Evolutionary conservation across 306 rosid genomes (phyloP).

Genomic region (Prinsepia uniflora): DNA sequence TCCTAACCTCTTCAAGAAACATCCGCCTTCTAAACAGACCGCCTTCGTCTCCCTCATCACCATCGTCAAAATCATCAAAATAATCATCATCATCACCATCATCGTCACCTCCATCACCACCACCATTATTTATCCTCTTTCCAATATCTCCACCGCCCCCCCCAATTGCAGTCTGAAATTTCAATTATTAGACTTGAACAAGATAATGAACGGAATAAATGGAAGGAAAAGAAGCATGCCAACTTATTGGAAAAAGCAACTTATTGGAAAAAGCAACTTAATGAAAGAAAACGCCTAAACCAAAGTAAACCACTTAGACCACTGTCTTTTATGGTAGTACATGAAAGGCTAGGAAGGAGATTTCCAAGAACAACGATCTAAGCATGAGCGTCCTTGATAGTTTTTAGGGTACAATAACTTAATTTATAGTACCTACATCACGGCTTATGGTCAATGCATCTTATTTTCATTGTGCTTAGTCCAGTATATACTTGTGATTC

Average conservation of each 20-base stretch:
- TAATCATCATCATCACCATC: slow-evolving; percentile 93
- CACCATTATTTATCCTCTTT: slow-evolving; percentile 78
- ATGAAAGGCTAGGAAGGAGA: slow-evolving; percentile 1
- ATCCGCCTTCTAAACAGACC: slow-evolving; percentile 85
- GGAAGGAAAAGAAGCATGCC: neutral
- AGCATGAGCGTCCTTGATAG: neutral
- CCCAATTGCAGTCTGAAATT: slow-evolving; percentile 70
- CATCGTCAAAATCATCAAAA: slow-evolving; percentile 95
- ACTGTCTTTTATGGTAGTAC: neutral
- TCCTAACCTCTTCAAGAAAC: slow-evolving; percentile 81
- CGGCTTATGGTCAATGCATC: neutral
- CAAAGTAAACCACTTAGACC: neutral
- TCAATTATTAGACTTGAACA: slow-evolving; percentile 10
- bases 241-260: slow-evolving; percentile 11
- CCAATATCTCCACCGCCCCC: slow-evolving; percentile 96
- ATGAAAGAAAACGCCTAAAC: slow-evolving; percentile 3
- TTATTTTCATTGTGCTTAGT: neutral
- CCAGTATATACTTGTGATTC: neutral
- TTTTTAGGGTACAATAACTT: neutral
- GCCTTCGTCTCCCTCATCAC: slow-evolving; percentile 96
- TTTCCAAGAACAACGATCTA: neutral
- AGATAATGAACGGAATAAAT: neutral
- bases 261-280: slow-evolving; percentile 2
- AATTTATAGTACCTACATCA: neutral
- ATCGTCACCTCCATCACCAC: slow-evolving; percentile 98